phyloP scores from a whole-genome alignment of 768 basidiomycete genomes.

The Ramaria sp. region DNA sequence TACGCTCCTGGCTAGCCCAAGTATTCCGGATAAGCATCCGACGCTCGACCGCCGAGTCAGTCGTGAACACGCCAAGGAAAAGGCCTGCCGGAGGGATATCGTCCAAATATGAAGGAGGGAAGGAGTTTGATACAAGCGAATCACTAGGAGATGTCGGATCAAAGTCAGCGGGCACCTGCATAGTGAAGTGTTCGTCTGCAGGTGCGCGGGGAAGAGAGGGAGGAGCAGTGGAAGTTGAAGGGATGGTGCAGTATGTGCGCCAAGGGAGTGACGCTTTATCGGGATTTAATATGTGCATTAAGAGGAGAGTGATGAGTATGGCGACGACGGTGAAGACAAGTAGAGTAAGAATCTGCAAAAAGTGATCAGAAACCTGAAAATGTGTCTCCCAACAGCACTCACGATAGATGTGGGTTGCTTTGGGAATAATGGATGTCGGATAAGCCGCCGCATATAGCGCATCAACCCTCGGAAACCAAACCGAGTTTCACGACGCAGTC shows the following conservation, averaged over 20 bases:
- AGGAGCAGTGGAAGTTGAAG: slow-evolving; percentile 37
- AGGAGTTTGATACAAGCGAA: slow-evolving; percentile 27
- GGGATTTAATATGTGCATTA: slow-evolving; percentile 90
- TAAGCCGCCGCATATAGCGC: slow-evolving; percentile 41
- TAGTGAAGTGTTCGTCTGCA: slow-evolving; percentile 17
- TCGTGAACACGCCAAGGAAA: slow-evolving; percentile 83
- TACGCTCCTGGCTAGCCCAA: slow-evolving; percentile 78
- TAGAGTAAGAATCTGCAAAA: slow-evolving; percentile 49
- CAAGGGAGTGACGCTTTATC: slow-evolving; percentile 93
- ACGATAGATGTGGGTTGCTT: slow-evolving; percentile 76
- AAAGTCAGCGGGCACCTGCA: slow-evolving; percentile 29
- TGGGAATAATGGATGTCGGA: slow-evolving; percentile 70
- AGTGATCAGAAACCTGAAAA: background rate
- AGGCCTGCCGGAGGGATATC: slow-evolving; percentile 72
- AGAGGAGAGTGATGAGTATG: slow-evolving; percentile 70
- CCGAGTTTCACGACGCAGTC: slow-evolving; percentile 28
- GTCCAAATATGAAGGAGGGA: slow-evolving; percentile 69
- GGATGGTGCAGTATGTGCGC: slow-evolving; percentile 83
- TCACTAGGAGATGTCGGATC: slow-evolving; percentile 12
- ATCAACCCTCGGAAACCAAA: slow-evolving; percentile 39
- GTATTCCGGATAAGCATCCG: slow-evolving; percentile 81
- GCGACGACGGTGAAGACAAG: slow-evolving; percentile 74
- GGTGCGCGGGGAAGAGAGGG: slow-evolving; percentile 30
- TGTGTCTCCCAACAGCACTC: slow-evolving; percentile 20
- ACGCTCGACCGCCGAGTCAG: slow-evolving; percentile 76